Percentiles rank a stretch among this genome's conserved stretches.
Conservation (phyloP, 2,329 filamentous ascomycete genomes). For the Pyrenophora teres region DNA sequence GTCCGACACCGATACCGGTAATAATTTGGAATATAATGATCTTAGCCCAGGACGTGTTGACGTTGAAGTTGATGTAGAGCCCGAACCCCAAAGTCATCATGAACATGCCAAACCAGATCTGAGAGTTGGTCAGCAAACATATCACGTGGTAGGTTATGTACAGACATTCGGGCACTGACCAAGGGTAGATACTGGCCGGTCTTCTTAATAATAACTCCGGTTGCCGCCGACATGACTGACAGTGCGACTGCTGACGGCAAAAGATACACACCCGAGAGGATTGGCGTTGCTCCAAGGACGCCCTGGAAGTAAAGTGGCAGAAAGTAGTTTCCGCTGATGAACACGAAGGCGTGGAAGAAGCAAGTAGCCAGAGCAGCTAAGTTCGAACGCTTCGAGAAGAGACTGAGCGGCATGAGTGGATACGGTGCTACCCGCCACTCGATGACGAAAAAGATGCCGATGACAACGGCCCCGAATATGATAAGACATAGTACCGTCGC, state of each 20-base stretch:
- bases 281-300: slow-evolving; percentile 68
- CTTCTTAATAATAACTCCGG: slow-evolving; percentile 58
- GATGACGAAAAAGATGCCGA: slow-evolving; percentile 70
- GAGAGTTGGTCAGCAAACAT: too few relatives aligned
- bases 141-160: too few relatives aligned
- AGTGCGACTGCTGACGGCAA: slow-evolving; percentile 72
- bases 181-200: slow-evolving; percentile 51
- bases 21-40: slow-evolving; percentile 49
- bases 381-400: slow-evolving; percentile 72
- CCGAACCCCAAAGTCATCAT: slow-evolving; percentile 48
- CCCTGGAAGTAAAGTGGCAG: slow-evolving; percentile 85
- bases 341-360: slow-evolving; percentile 76
- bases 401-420: slow-evolving; percentile 74
- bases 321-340: slow-evolving; percentile 79
- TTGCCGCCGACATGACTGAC: slow-evolving; percentile 64
- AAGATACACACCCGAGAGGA: slow-evolving; percentile 75
- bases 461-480: slow-evolving; percentile 69
- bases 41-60: slow-evolving; percentile 44
- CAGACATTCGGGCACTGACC: background rate
- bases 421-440: slow-evolving; percentile 76
- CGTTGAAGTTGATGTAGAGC: slow-evolving; percentile 44
- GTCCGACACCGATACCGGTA: slow-evolving; percentile 58
- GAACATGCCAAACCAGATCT: slow-evolving; percentile 44
- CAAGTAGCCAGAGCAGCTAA: slow-evolving; percentile 67
- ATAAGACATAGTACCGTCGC: slow-evolving; percentile 77